These are phyloP conservation scores for carrot (Daucus carota) DNA, from an alignment of 129 eudicot genomes.

Conservation along the genomic window DH1_v3.0 NC_030382.2:43769501-43770000, in stretches of 20 bases:
- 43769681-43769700: too few species aligned
- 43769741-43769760: neutral
- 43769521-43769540: neutral
- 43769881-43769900: too few species aligned
- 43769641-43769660: neutral
- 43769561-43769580: conserved; percentile 1
- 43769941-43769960: too few species aligned
- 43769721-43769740: neutral
- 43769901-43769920: too few species aligned
- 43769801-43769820: neutral
- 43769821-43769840: too few species aligned
- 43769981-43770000: too few species aligned
- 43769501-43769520: neutral
- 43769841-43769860: too few species aligned
- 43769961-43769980: too few species aligned
- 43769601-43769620: conserved; percentile 1
- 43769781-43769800: neutral
- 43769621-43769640: neutral
- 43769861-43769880: too few species aligned
- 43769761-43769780: neutral
- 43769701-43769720: neutral
- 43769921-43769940: too few species aligned
- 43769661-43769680: neutral
- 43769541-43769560: neutral
- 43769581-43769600: neutral